Evolutionary conservation across 352 stramenopile species (phyloP), one percentile per base, ranked within the genome.

Genomic region (Pythium apleroticum): DNA sequence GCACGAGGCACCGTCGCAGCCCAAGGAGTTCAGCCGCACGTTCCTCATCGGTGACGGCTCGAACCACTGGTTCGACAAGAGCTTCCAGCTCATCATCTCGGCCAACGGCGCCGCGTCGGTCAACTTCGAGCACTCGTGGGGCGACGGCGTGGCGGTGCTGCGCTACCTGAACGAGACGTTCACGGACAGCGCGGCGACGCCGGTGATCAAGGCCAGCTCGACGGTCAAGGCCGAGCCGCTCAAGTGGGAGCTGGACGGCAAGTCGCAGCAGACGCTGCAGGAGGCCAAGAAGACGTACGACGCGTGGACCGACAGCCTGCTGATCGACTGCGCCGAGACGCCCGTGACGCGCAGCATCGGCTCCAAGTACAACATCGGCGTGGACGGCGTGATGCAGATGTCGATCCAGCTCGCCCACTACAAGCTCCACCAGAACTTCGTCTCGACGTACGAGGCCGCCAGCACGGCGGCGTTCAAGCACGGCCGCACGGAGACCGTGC

Each of bases 51-150:
- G 90, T 55, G 81, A 96, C 46, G 88, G 84, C 52, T 76, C 76
- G 22, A 96, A 97, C 75, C 88, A 93, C 66, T 97, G 90, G 89
- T 96, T 96, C 52, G 90, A 97, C 72, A 97, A 97, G 85, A 95
- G 86, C 67, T 95, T 97, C 60, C 90, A 97, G 69, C 64, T 97
- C 5, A 91, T 97, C 50, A 70, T 97, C 8, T 80, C 84, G 11
- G 74, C 73, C 12, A 96, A 96, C 62, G 90, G 89, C 49, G 79
- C 78, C 24, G 81, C 84, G 17, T 91, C 83, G 2, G 86, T 97
- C 48, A 96, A 95, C 74, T 97, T 97, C 72, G 90, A 97, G 60
- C 90, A 97, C 66, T 87, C 89, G 37, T 97, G 89, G 88, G 88
- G 88, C 17, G 89, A 97, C 52, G 90, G 90, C 45, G 88, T 96